A percentile compares a stretch with the other conserved stretches of the same genome.
phyloP scores from a whole-genome alignment of 2,329 filamentous ascomycete genomes.

The Xylariaceae sp. region DNA sequence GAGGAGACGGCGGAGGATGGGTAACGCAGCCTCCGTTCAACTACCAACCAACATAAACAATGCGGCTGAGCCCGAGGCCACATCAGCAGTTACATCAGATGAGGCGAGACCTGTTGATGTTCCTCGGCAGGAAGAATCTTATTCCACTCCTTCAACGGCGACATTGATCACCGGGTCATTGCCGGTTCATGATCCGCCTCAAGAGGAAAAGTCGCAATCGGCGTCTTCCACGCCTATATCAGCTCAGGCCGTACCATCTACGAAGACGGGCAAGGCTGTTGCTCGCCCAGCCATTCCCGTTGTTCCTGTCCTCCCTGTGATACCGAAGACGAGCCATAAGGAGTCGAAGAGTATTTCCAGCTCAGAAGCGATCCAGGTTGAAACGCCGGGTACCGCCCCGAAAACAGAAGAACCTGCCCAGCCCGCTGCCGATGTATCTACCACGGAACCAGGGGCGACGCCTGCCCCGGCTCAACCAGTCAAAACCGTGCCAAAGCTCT shows the following conservation, averaged over 20 bases:
- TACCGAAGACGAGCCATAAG: conserved; percentile 37
- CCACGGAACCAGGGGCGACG: conserved; percentile 24
- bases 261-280: conserved; percentile 28
- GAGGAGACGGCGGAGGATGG: conserved; percentile 37
- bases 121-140: conserved; percentile 11
- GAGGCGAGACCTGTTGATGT: conserved; percentile 22
- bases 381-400: conserved; percentile 7
- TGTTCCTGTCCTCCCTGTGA: conserved; percentile 41
- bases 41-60: conserved; percentile 38
- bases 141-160: conserved; percentile 9
- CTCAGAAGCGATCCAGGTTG: conserved; percentile 20
- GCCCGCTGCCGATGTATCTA: conserved; percentile 9
- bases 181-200: conserved; percentile 28
- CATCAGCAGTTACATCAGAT: conserved; percentile 9
- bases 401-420: conserved; percentile 14
- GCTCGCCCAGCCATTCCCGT: conserved; percentile 36
- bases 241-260: conserved; percentile 22
- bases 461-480: conserved; percentile 26
- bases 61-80: conserved; percentile 16
- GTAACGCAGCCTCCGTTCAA: conserved; percentile 36
- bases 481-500: conserved; percentile 35
- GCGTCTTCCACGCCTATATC: conserved; percentile 34
- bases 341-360: conserved; percentile 23
- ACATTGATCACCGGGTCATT: conserved; percentile 13
- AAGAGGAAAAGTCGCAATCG: conserved; percentile 29